A percentile compares a stretch with the other conserved stretches of the same genome.
phyloP scores from a whole-genome alignment of 495 filamentous ascomycete species.

The Daldinia childiae region DNA sequence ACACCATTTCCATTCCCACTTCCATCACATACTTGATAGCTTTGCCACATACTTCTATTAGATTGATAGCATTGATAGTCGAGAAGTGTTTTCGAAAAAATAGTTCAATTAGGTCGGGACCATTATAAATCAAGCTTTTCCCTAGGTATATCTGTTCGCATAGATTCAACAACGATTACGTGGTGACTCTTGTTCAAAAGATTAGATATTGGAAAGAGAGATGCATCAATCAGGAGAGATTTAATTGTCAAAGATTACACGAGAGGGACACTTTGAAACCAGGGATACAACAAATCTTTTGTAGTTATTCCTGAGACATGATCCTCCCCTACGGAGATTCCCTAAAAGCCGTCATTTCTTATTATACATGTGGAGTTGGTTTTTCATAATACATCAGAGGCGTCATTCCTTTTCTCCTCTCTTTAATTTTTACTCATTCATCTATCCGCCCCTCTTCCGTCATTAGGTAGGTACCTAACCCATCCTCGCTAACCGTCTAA shows the following conservation, averaged over 20 bases:
- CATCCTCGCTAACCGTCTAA: conserved; percentile 50
- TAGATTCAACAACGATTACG: too few species aligned
- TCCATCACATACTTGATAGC: neutral
- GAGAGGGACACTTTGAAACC: neutral
- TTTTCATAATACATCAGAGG: conserved; percentile 31
- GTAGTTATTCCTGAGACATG: neutral
- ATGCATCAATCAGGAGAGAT: neutral
- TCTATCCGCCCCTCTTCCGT: neutral
- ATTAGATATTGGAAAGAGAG: neutral
- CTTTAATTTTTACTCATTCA: neutral
- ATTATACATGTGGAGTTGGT: conserved; percentile 32
- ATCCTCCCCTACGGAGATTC: neutral
- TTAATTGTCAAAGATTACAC: neutral
- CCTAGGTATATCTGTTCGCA: too few species aligned
- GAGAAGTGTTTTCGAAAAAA: neutral
- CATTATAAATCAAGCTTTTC: too few species aligned
- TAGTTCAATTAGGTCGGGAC: too few species aligned
- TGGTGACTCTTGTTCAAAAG: too few species aligned
- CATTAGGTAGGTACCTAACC: neutral
- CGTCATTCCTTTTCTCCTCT: neutral
- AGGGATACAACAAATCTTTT: neutral
- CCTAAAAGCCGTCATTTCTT: conserved; percentile 9
- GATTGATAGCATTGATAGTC: neutral
- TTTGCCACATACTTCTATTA: neutral
- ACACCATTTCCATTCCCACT: too few species aligned